Percentiles rank a stretch among this genome's conserved stretches.
Conservation (phyloP, 2,329 filamentous ascomycete species). For the Fusarium sp. region DNA sequence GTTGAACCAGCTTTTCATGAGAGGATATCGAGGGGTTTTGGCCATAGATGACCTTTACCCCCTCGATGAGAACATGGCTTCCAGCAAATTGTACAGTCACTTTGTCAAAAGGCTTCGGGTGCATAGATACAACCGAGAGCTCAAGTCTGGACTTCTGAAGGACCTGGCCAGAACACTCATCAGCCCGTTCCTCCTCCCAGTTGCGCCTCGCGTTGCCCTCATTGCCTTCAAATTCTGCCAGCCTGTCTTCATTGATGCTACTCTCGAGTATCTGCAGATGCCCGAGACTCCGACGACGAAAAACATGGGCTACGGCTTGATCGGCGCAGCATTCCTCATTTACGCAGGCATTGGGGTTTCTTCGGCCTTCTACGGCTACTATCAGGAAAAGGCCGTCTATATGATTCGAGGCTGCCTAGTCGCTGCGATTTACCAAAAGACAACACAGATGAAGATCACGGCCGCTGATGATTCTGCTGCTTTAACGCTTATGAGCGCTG, state of each 20-base stretch:
- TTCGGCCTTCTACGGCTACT: slow-evolving; percentile 52
- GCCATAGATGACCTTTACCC: slow-evolving; percentile 48
- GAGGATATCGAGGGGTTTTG: slow-evolving; percentile 50
- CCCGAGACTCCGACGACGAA: slow-evolving; percentile 21
- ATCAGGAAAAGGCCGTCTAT: slow-evolving; percentile 46
- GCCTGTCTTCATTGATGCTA: slow-evolving; percentile 54
- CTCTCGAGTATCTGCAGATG: slow-evolving; percentile 48
- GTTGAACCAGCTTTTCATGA: slow-evolving; percentile 48
- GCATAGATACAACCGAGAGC: slow-evolving; percentile 37
- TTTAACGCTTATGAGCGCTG: slow-evolving; percentile 59
- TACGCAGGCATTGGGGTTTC: slow-evolving; percentile 55
- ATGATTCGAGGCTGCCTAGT: slow-evolving; percentile 49
- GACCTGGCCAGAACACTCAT: slow-evolving; percentile 45
- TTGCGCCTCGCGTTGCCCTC: slow-evolving; percentile 50
- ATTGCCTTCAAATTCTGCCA: slow-evolving; percentile 55
- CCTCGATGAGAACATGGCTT: slow-evolving; percentile 45
- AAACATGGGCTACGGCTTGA: slow-evolving; percentile 53
- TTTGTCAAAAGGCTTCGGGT: slow-evolving; percentile 34
- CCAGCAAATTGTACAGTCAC: slow-evolving; percentile 26
- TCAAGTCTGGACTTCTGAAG: slow-evolving; percentile 44
- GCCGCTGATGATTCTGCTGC: slow-evolving; percentile 52
- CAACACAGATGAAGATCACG: slow-evolving; percentile 44
- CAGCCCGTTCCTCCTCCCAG: slow-evolving; percentile 47
- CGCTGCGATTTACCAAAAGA: slow-evolving; percentile 48
- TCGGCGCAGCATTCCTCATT: slow-evolving; percentile 53